A percentile compares a stretch with the other conserved stretches of the same genome.
Evolutionary conservation across 164 flowering plant species (phyloP).

Genomic region (Malania oleifera): DNA sequence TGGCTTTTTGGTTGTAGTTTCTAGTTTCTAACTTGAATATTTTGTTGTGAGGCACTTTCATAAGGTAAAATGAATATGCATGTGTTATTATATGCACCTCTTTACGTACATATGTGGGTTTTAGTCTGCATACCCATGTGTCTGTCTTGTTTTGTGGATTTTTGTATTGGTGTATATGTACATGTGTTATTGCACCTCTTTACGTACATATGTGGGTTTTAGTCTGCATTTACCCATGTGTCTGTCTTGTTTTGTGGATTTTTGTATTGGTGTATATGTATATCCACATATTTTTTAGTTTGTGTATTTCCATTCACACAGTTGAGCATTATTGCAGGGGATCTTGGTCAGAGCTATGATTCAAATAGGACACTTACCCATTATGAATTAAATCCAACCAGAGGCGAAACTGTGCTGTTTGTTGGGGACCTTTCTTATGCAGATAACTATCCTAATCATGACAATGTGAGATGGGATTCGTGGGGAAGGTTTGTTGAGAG

Average conservation of each 20-base stretch:
- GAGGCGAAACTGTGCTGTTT: conserved; percentile 44
- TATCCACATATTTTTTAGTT: neutral
- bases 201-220: too few relatives aligned
- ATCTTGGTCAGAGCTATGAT: conserved; percentile 61
- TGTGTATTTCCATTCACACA: neutral
- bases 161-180: too few relatives aligned
- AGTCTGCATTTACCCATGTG: too few relatives aligned
- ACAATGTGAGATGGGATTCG: conserved; percentile 58
- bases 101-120: too few relatives aligned
- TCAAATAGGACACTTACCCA: conserved; percentile 52
- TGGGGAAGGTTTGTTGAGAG: conserved; percentile 66
- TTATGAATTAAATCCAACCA: conserved; percentile 39
- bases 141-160: too few relatives aligned
- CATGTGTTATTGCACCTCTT: too few relatives aligned
- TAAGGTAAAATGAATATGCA: too few relatives aligned
- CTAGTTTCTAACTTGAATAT: too few relatives aligned
- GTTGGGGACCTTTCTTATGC: conserved; percentile 69
- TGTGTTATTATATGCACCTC: too few relatives aligned
- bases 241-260: neutral
- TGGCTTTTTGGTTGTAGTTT: too few relatives aligned
- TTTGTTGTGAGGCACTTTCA: too few relatives aligned
- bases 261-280: neutral
- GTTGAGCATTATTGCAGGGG: conserved; percentile 34
- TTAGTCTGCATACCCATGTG: too few relatives aligned
- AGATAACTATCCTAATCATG: conserved; percentile 43